Conservation (phyloP, 208 protist genomes). For the Leptomonas pyrrhocoris region DNA sequence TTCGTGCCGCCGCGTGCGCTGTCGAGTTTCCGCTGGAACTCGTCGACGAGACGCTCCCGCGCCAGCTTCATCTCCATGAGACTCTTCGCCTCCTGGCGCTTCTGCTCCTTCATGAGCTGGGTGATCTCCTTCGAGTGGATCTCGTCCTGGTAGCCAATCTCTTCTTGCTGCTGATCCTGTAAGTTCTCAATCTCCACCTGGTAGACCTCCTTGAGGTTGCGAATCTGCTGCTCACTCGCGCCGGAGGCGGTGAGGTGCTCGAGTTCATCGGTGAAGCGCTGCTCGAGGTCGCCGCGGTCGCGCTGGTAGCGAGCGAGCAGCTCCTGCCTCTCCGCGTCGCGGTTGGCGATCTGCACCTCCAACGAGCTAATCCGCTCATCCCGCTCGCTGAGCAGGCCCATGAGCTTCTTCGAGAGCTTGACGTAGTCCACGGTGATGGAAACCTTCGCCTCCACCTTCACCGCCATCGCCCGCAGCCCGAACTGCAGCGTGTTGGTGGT, state of each 20-base stretch:
- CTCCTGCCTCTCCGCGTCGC: conserved; percentile 74
- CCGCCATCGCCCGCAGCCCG: conserved; percentile 83
- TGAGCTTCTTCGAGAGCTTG: conserved; percentile 82
- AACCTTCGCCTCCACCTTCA: conserved; percentile 84
- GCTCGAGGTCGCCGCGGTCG: conserved; percentile 58
- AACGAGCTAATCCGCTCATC: conserved; percentile 75
- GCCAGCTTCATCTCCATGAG: conserved; percentile 78
- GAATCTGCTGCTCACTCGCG: conserved; percentile 75
- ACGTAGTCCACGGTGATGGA: conserved; percentile 83
- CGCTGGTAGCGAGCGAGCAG: conserved; percentile 65
- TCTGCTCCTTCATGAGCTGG: conserved; percentile 81
- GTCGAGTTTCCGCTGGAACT: conserved; percentile 87
- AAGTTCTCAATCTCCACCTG: conserved; percentile 82
- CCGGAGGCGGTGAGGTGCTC: conserved; percentile 53
- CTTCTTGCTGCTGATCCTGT: conserved; percentile 85
- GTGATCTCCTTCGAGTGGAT: conserved; percentile 77
- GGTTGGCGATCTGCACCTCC: conserved; percentile 81
- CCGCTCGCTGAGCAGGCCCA: conserved; percentile 67
- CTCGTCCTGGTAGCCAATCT: conserved; percentile 83
- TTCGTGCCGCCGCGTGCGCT: conserved; percentile 74
- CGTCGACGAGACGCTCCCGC: conserved; percentile 79
- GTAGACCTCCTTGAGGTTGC: conserved; percentile 81
- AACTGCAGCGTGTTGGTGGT: conserved; percentile 90
- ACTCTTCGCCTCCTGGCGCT: conserved; percentile 76
- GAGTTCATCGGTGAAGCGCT: conserved; percentile 69